A percentile compares a stretch with the other conserved stretches of the same genome.
phyloP scores from a whole-genome alignment of 2,329 filamentous ascomycete genomes.

The Fusarium sp. region DNA sequence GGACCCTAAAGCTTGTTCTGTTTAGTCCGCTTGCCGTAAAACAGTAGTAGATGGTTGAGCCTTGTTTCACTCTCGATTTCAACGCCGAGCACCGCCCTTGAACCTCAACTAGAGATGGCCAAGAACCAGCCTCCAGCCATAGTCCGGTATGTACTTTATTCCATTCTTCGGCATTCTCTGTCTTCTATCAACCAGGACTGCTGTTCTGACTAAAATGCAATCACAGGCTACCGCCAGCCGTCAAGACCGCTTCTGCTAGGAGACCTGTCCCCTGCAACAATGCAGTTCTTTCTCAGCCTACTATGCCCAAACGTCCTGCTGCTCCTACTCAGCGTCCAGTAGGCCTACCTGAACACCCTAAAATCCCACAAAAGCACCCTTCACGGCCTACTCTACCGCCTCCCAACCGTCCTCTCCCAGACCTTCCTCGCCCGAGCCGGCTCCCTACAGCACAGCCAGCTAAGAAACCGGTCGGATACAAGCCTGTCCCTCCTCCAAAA shows the following conservation, averaged over 20 bases:
- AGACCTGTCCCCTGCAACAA: neutral
- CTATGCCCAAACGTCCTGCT: neutral
- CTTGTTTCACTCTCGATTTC: neutral
- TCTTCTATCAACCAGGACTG: neutral
- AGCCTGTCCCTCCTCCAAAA: slow-evolving; percentile 10
- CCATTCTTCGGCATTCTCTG: neutral
- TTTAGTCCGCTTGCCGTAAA: neutral
- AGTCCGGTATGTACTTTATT: neutral
- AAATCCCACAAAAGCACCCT: neutral
- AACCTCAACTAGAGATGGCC: neutral
- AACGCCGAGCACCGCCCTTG: neutral
- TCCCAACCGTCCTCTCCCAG: neutral
- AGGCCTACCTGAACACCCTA: neutral
- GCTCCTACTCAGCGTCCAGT: neutral
- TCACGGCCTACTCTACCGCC: neutral
- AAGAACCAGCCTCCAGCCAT: neutral
- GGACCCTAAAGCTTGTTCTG: neutral
- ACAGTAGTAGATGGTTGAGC: neutral
- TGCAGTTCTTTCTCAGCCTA: neutral
- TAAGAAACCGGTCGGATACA: slow-evolving; percentile 7
- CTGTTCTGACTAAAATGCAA: neutral
- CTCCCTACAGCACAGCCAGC: neutral
- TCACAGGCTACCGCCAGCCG: neutral
- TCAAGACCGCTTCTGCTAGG: neutral
- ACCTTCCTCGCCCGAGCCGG: neutral